phyloP scores from a whole-genome alignment of 192 early-diverging fungal species.

The Coemansia sp. region DNA sequence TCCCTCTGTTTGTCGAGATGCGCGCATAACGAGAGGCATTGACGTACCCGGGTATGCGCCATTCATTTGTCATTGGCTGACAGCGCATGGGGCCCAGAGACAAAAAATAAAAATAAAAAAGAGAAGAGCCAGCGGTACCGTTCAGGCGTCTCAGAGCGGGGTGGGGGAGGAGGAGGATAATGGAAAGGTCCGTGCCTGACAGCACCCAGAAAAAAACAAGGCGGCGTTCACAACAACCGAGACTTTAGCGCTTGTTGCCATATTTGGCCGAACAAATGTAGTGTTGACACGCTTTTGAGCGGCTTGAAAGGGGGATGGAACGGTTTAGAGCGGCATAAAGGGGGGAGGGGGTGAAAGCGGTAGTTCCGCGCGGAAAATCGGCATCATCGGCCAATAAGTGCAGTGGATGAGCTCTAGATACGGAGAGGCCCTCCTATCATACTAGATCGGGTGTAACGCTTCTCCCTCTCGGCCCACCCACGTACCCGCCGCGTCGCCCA shows the following conservation, averaged over 20 bases:
- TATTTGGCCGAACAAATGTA: not conserved
- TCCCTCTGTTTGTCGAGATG: no score
- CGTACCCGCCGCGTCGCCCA: not conserved
- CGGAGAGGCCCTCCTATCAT: not conserved
- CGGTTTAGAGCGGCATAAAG: not conserved
- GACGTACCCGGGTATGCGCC: no score
- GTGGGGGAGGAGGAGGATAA: not conserved
- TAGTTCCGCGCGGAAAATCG: not conserved
- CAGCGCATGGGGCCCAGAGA: not conserved
- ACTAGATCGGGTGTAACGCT: slow-evolving; percentile 3
- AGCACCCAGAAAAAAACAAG: not conserved
- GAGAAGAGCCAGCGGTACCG: not conserved
- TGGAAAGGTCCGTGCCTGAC: not conserved
- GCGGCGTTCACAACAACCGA: not conserved
- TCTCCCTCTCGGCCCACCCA: not conserved
- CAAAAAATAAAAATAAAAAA: not conserved
- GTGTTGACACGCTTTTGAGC: not conserved
- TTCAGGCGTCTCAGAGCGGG: no score
- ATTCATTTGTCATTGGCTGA: no score
- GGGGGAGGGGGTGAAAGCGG: no score
- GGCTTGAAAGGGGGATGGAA: not conserved
- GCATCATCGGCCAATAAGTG: not conserved
- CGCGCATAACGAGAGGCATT: no score
- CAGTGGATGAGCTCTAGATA: not conserved
- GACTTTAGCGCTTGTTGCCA: no score